Base-by-base conservation (phyloP, 2,329 filamentous ascomycete species). In the Paecilomyces dactylethromorphus region DNA sequence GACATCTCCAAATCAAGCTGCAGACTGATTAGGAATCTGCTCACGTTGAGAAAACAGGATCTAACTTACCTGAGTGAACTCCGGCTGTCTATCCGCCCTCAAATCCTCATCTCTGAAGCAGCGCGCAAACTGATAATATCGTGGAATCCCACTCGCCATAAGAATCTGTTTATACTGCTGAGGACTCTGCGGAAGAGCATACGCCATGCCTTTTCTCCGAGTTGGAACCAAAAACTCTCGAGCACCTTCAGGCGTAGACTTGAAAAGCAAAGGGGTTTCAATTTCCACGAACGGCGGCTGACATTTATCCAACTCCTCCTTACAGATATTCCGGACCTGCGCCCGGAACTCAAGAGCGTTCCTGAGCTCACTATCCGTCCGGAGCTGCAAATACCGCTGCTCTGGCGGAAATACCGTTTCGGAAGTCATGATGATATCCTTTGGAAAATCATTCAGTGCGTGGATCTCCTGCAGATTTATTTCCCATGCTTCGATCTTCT, bases 161-260 rank as follows among this genome's bases (percentile, higher is more conserved):
- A 99, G 82, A 1, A 97, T 90, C 77, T 99, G 94, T 77, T 99
- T 99, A 72, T 97, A 99, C 73, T 99, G 94, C 73, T 99, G 94
- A 0, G 94, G 94, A 64, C 93, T 97, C 72, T 99, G 95, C 0
- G 92, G 92, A 21, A 99, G 79, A 8, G 94, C 94, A 73, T 97
- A 99, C 3, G 91, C 92, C 60, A 87, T 78, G 0, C 91, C 91
- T 1, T 81, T 82, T 35, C 82, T 84, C 29, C 94, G 82, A 0
- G 92, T 96, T 0, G 94, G 94, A 3, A 99, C 93, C 5, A 99
- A 74, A 62, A 99, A 99, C 72, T 99, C 94, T 54, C 93, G 83
- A 1, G 94, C 95, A 0, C 94, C 94, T 76, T 99, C 94, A 0
- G 94, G 91, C 0, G 94, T 99, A 0, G 94, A 97, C 74, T 97